phyloP scores from a whole-genome alignment of 2,329 filamentous ascomycete species.

The Nothopassalora personata region DNA sequence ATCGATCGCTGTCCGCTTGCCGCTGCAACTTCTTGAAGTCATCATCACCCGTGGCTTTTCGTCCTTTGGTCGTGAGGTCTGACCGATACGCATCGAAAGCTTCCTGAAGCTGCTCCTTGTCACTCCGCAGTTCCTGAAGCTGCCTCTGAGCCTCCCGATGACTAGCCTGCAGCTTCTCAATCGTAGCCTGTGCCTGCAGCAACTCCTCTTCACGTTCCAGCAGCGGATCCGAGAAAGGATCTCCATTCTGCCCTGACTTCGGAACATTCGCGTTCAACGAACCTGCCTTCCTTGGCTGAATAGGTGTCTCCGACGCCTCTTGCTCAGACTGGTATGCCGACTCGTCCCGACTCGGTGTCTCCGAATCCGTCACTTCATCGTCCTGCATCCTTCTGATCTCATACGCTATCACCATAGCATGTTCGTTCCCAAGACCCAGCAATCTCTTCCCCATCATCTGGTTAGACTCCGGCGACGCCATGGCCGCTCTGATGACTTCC shows the following conservation, averaged over 20 bases:
- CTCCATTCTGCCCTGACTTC: conserved; percentile 16
- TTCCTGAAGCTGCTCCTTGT: conserved; percentile 44
- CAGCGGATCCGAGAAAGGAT: conserved; percentile 37
- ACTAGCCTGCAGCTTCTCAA: conserved; percentile 39
- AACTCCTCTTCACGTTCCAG: conserved; percentile 48
- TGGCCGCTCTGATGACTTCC: conserved; percentile 44
- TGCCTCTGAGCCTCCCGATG: conserved; percentile 39
- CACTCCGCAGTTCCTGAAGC: conserved; percentile 37
- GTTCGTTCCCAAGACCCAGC: conserved; percentile 30
- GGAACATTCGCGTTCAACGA: conserved; percentile 16
- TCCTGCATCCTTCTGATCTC: conserved; percentile 31
- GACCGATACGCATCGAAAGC: conserved; percentile 44
- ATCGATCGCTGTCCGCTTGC: conserved; percentile 42
- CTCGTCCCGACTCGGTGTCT: conserved; percentile 28
- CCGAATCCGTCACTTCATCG: conserved; percentile 23
- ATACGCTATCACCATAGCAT: conserved; percentile 31
- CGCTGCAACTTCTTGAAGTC: conserved; percentile 40
- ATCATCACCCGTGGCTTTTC: conserved; percentile 36
- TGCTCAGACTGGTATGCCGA: conserved; percentile 29
- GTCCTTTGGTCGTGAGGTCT: conserved; percentile 40
- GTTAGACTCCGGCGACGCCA: conserved; percentile 45
- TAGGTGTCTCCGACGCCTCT: conserved; percentile 16
- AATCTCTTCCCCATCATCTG: conserved; percentile 39
- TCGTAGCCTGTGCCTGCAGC: conserved; percentile 45
- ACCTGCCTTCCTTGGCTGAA: background rate